phyloP scores from a whole-genome alignment of 257 asterid species.

The Nicotiana noctiflora region DNA sequence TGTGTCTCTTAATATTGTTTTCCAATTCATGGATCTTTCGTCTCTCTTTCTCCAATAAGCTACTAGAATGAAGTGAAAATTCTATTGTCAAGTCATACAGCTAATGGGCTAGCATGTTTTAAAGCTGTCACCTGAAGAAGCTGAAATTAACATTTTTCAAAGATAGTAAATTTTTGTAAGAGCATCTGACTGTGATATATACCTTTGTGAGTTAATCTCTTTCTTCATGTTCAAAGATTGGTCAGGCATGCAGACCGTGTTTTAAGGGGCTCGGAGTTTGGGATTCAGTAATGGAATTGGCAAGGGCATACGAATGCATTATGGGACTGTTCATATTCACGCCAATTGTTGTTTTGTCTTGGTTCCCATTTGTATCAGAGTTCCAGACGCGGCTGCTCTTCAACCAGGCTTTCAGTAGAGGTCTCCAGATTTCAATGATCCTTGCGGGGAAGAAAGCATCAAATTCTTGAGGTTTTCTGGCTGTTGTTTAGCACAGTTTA shows the following conservation, averaged over 20 bases:
- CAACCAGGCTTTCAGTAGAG: slow-evolving; percentile 96
- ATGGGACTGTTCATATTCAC: slow-evolving; percentile 82
- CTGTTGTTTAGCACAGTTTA: not conserved
- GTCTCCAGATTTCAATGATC: slow-evolving; percentile 95
- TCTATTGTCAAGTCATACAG: not conserved
- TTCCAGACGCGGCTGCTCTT: slow-evolving; percentile 90
- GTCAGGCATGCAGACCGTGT: slow-evolving; percentile 71
- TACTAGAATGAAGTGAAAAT: not conserved
- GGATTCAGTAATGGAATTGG: slow-evolving; percentile 90
- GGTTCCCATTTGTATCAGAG: slow-evolving; percentile 93
- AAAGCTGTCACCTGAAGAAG: too few species aligned
- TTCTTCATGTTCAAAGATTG: slow-evolving; percentile 40
- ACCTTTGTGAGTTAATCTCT: not conserved
- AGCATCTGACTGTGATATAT: not conserved
- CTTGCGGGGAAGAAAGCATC: slow-evolving; percentile 73
- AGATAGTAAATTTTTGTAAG: not conserved
- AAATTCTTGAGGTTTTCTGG: not conserved
- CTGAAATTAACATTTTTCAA: not conserved
- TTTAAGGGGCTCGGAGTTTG: slow-evolving; percentile 62
- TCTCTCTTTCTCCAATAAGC: not conserved
- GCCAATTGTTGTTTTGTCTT: slow-evolving; percentile 73
- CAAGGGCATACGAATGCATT: slow-evolving; percentile 71
- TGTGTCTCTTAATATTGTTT: not conserved
- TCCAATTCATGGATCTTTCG: not conserved
- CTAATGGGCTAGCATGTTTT: slow-evolving; percentile 1